Base-by-base conservation (phyloP, 352 stramenopile species). In the Paralagenidium karlingii region DNA sequence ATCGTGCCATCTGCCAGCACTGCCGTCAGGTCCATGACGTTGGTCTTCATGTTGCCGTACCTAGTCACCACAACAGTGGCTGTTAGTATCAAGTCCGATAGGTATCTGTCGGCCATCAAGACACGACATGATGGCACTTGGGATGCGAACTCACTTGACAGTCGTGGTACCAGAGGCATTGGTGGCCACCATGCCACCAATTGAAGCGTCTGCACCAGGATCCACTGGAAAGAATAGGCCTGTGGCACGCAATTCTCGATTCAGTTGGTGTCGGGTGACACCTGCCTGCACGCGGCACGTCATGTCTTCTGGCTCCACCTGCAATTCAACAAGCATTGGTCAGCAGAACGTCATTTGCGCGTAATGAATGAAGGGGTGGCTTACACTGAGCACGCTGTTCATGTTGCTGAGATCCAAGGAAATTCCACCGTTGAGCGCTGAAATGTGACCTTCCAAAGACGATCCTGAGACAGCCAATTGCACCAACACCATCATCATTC, bases 41-140 rank as follows among this genome's bases (percentile, higher is more conserved):
- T 97, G 12, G 96, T 90, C 53, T 94, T 83, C 94, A 99, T 99
- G 47, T 96, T 97, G 31, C 93, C 94, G 46, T 96, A 97, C 7
- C 77, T 80, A 9, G n/a, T n/a, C n/a, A n/a, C n/a, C n/a, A n/a
- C n/a, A n/a, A n/a, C n/a, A n/a, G n/a, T n/a, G n/a, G n/a, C n/a
- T n/a, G 15, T 41, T 2, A 37, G 22, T 8, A 10, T 7, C 27
- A 38, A 12, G 8, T 5, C 20, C 8, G n/a, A 16, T 27, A 27
- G n/a, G 9, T 25, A 16, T 1, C 1, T 18, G n/a, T 16, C 1
- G 15, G 2, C 6, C 12, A 11, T 28, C 10, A 31, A 21, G 15
- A 21, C 8, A 38, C 8, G 7, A 8, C 8, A 38, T 38, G 7
- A 8, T 18, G 8, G 31, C 8, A 16, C 8, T 38, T 39, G 15